These are phyloP conservation scores for Bipolaris oryzae DNA, from an alignment of 2,329 filamentous ascomycete species.

Conservation along the genomic window DNA sequence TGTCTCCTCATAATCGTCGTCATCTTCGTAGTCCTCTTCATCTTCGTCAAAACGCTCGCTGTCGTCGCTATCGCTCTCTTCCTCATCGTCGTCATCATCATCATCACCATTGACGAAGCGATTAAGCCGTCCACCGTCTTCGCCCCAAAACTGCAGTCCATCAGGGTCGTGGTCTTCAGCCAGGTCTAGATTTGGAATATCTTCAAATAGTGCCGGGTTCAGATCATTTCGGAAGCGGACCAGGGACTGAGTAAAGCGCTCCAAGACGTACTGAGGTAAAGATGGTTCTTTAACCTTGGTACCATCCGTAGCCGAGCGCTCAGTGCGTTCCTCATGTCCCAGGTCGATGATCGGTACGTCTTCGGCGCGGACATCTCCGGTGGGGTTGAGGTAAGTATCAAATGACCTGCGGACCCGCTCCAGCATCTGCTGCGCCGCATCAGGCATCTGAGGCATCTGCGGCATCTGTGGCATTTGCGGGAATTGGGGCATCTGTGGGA, in stretches of 20 bases:
- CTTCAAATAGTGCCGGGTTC: conserved; percentile 40
- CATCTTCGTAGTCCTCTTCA: conserved; percentile 34
- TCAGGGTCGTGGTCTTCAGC: conserved; percentile 36
- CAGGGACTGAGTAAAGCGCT: conserved; percentile 53
- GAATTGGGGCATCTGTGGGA: conserved; percentile 43
- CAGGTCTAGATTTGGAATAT: conserved; percentile 40
- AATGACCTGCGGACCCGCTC: conserved; percentile 49
- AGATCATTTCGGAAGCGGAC: conserved; percentile 56
- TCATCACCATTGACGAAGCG: conserved; percentile 32
- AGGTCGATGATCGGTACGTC: conserved; percentile 47
- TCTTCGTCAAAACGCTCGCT: conserved; percentile 43
- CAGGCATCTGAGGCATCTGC: conserved; percentile 35
- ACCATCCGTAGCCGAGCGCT: conserved; percentile 43
- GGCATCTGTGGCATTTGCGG: conserved; percentile 40
- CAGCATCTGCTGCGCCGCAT: conserved; percentile 44
- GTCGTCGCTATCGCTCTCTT: conserved; percentile 45
- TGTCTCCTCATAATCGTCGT: conserved; percentile 38
- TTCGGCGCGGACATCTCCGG: conserved; percentile 41
- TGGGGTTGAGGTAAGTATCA: conserved; percentile 53
- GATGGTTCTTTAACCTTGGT: conserved; percentile 48
- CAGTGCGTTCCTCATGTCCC: conserved; percentile 44
- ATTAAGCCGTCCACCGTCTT: conserved; percentile 36
- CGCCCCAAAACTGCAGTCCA: conserved; percentile 43
- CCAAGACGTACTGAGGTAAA: conserved; percentile 54
- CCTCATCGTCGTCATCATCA: conserved; percentile 40